These are phyloP conservation scores for Ascochyta lentis DNA, from an alignment of 2,329 filamentous ascomycete species.

Conservation along the genomic window DNA sequence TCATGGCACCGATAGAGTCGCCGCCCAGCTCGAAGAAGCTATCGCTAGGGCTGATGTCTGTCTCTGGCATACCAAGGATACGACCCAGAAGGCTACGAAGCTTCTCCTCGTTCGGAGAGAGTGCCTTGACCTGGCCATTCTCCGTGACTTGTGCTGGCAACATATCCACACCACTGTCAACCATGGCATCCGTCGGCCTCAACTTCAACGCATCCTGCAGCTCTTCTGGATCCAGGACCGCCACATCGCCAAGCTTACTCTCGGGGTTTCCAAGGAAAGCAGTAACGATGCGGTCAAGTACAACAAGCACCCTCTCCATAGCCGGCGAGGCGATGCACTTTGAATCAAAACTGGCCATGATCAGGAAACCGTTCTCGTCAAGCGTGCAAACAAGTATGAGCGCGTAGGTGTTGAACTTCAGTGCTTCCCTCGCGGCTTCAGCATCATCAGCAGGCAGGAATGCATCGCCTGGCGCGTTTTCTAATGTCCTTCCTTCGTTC, in stretches of 20 bases:
- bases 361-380: conserved; percentile 61
- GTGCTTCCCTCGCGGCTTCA: conserved; percentile 65
- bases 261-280: conserved; percentile 56
- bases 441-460: conserved; percentile 63
- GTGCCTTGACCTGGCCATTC: conserved; percentile 7
- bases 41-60: conserved; percentile 48
- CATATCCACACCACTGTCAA: conserved; percentile 30
- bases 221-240: conserved; percentile 39
- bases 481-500: conserved; percentile 19
- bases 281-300: conserved; percentile 60
- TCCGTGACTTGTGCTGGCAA: conserved; percentile 10
- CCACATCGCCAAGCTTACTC: conserved; percentile 38
- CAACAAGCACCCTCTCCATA: conserved; percentile 61
- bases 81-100: conserved; percentile 33
- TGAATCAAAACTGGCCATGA: conserved; percentile 71
- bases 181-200: conserved; percentile 30
- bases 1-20: conserved; percentile 56
- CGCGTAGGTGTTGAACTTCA: conserved; percentile 64
- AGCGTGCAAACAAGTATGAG: conserved; percentile 71
- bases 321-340: conserved; percentile 60
- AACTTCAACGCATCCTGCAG: conserved; percentile 34
- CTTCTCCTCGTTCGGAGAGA: conserved; percentile 37
- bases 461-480: conserved; percentile 54
- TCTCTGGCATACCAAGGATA: conserved; percentile 37
- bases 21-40: conserved; percentile 57